phyloP scores from a whole-genome alignment of 192 early-diverging fungal species.

The Pilobolus umbonatus region DNA sequence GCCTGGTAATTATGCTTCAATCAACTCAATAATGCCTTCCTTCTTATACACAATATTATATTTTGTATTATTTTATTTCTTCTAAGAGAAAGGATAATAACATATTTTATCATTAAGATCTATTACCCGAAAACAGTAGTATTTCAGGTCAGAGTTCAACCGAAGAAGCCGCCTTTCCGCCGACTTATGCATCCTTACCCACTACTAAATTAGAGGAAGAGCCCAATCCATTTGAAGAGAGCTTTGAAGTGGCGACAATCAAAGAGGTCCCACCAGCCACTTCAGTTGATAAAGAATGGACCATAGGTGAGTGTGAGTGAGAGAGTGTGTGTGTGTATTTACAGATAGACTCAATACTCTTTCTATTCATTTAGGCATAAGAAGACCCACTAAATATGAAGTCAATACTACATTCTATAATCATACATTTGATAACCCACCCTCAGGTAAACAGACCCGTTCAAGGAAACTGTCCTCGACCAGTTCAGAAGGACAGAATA shows the following conservation, averaged over 20 bases:
- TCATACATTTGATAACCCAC: background rate
- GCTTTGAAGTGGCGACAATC: no score
- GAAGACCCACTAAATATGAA: background rate
- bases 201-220: constrained; percentile 69
- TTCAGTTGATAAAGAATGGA: no score
- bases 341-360: no score
- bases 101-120: background rate
- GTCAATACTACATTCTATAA: background rate
- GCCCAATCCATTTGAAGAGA: constrained; percentile 86
- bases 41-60: background rate
- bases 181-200: constrained; percentile 1
- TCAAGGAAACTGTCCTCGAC: background rate
- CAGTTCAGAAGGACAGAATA: background rate
- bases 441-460: background rate
- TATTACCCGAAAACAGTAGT: background rate
- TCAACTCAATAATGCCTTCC: background rate
- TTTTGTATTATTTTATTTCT: background rate
- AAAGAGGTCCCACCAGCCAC: no score
- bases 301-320: no score
- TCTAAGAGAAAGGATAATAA: background rate
- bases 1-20: no score
- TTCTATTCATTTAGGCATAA: no score
- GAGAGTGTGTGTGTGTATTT: no score
- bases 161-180: background rate
- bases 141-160: background rate